A percentile compares a stretch with the other conserved stretches of the same genome.
These are phyloP conservation scores for Leishmania turanica DNA, from an alignment of 208 protist species.

Conservation along the genomic window DNA sequence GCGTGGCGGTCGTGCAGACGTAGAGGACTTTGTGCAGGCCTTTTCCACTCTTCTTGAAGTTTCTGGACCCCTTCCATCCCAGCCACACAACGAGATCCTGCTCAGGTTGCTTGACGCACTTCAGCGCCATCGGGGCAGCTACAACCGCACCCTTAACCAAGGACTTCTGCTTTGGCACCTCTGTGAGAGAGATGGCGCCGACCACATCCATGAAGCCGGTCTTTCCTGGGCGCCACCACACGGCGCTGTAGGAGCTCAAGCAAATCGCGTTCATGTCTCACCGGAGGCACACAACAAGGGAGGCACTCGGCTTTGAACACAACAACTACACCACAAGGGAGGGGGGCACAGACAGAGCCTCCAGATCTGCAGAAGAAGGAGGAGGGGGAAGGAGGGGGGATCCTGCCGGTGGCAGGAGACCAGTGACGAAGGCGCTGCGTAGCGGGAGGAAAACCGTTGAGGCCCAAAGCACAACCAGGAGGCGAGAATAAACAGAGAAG, in stretches of 20 bases:
- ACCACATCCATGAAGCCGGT: slow-evolving; percentile 14
- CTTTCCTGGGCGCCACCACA: slow-evolving; percentile 28
- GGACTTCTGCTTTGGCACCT: background rate
- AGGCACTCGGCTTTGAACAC: background rate
- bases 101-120: slow-evolving; percentile 28
- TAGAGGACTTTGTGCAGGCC: slow-evolving; percentile 16
- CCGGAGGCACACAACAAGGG: background rate
- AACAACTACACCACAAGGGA: background rate
- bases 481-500: background rate
- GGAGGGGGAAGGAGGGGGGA: background rate
- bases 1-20: slow-evolving; percentile 17
- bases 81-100: slow-evolving; percentile 24
- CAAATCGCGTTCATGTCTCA: slow-evolving; percentile 18
- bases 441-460: background rate
- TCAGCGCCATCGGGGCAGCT: slow-evolving; percentile 2
- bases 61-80: slow-evolving; percentile 12
- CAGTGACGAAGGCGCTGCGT: background rate
- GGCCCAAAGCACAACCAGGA: background rate
- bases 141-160: background rate
- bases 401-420: no score
- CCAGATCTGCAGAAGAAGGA: background rate
- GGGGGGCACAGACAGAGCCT: background rate
- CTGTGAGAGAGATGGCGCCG: background rate
- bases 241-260: slow-evolving; percentile 20
- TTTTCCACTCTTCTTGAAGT: slow-evolving; percentile 16